Evolutionary conservation across 1,139 yeast species (phyloP).

Genomic region (Candida sp.): DNA sequence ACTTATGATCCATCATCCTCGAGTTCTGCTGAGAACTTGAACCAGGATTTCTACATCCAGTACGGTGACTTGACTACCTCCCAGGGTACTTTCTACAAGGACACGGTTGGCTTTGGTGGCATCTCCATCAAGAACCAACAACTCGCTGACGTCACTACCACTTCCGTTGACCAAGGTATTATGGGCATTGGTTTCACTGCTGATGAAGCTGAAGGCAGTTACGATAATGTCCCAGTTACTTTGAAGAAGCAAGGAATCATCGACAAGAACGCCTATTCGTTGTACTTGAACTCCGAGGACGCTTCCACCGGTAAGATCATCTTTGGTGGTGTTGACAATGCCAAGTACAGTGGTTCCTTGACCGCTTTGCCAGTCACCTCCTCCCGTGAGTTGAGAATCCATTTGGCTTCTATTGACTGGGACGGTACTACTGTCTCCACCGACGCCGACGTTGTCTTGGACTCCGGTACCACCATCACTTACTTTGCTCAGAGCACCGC

Average conservation of each 20-base stretch:
- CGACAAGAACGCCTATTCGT: constrained; percentile 39
- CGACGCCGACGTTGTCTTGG: constrained; percentile 15
- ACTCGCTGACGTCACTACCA: constrained; percentile 18
- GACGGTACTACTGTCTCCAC: constrained; percentile 3
- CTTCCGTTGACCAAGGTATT: constrained; percentile 18
- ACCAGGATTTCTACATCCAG: constrained; percentile 10
- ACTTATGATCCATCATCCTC: constrained; percentile 10
- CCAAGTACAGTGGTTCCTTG: constrained; percentile 27
- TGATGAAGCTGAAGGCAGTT: constrained; percentile 14
- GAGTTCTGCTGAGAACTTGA: constrained; percentile 8
- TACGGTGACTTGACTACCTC: constrained; percentile 25
- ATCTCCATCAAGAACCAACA: constrained; percentile 12
- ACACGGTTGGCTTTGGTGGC: constrained; percentile 25
- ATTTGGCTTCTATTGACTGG: constrained; percentile 8
- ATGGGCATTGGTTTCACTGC: constrained; percentile 24
- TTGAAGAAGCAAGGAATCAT: constrained; percentile 49
- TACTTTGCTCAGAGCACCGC: constrained; percentile 23
- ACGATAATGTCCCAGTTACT: constrained; percentile 35
- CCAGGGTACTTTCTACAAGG: constrained; percentile 60
- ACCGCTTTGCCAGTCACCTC: constrained; percentile 10
- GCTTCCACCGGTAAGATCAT: constrained; percentile 26
- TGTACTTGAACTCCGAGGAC: constrained; percentile 28
- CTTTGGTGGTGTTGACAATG: constrained; percentile 34
- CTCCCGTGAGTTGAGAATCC: neutral
- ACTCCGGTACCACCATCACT: constrained; percentile 34